A percentile compares a stretch with the other conserved stretches of the same genome.
These are phyloP conservation scores for Turritis glabra DNA, from an alignment of 345 rosid genomes.

Conservation along the genomic window DNA sequence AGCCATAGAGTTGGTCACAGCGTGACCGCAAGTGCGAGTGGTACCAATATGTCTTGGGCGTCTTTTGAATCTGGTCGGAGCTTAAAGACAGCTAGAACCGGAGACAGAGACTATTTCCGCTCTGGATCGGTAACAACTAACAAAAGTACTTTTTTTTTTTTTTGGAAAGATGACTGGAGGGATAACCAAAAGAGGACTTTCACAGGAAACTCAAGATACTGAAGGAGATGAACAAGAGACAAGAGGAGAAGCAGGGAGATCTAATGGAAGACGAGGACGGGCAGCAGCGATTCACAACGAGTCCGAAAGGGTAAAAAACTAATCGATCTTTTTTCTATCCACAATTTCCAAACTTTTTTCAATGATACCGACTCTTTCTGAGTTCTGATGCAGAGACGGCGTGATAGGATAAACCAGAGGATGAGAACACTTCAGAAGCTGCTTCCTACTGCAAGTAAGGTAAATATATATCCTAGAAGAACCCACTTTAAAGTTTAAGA, in stretches of 20 bases:
- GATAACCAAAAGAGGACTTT: background rate
- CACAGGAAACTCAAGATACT: slow-evolving; percentile 46
- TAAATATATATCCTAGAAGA: slow-evolving; percentile 14
- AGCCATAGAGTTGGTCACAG: slow-evolving; percentile 38
- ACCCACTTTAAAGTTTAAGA: background rate
- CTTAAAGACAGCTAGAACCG: slow-evolving; percentile 47
- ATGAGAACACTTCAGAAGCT: slow-evolving; percentile 74
- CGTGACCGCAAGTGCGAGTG: slow-evolving; percentile 39
- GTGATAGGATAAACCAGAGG: slow-evolving; percentile 73
- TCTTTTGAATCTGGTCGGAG: slow-evolving; percentile 49
- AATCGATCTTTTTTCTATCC: background rate
- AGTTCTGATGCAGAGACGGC: slow-evolving; percentile 47
- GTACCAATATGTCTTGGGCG: slow-evolving; percentile 42
- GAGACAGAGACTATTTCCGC: slow-evolving; percentile 48
- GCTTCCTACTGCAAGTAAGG: slow-evolving; percentile 73
- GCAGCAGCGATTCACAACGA: slow-evolving; percentile 59
- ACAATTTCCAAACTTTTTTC: background rate
- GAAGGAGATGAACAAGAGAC: slow-evolving; percentile 49
- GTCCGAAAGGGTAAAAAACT: slow-evolving; percentile 53
- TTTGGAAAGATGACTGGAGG: background rate
- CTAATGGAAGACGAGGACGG: slow-evolving; percentile 47
- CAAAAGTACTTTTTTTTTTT: background rate
- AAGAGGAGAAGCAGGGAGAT: slow-evolving; percentile 44
- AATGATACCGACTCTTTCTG: background rate
- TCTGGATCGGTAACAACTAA: slow-evolving; percentile 52